Evolutionary conservation across 768 basidiomycete genomes (phyloP).

Genomic region (Stropharia rugosoannulata): DNA sequence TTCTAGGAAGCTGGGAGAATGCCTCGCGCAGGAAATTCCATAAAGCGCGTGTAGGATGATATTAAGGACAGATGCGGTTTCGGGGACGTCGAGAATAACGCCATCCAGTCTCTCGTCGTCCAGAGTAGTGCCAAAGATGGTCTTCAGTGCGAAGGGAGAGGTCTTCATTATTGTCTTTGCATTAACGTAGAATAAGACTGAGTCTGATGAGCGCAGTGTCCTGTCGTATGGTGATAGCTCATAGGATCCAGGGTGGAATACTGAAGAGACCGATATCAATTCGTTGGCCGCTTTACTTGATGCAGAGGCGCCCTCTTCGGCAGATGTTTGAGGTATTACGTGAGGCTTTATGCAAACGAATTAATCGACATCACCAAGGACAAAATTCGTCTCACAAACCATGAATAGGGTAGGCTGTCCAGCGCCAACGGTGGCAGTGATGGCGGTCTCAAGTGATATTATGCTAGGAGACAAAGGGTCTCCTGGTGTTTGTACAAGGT

Average conservation of each 20-base stretch:
- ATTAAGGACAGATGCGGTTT: constrained; percentile 21
- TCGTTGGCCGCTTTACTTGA: not conserved
- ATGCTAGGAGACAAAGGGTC: no score
- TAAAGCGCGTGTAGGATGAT: constrained; percentile 23
- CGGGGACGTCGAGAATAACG: constrained; percentile 18
- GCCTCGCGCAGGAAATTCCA: constrained; percentile 15
- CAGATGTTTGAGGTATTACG: not conserved
- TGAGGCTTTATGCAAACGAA: not conserved
- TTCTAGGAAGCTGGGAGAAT: constrained; percentile 17
- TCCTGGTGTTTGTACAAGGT: no score
- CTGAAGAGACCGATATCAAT: constrained; percentile 22
- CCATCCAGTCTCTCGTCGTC: constrained; percentile 9
- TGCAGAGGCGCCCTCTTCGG: not conserved
- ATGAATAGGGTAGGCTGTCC: no score
- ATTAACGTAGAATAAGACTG: constrained; percentile 27
- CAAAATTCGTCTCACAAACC: no score
- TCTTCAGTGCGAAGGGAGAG: constrained; percentile 15
- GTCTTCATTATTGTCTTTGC: constrained; percentile 12
- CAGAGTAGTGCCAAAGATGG: constrained; percentile 14
- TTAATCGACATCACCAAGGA: no score
- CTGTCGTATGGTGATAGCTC: constrained; percentile 16
- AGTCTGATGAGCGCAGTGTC: constrained; percentile 25
- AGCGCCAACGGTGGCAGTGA: no score
- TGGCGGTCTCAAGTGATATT: no score
- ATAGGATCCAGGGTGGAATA: constrained; percentile 26